Conservation (phyloP, 257 asterid genomes). For the Eustoma russellianum region DNA sequence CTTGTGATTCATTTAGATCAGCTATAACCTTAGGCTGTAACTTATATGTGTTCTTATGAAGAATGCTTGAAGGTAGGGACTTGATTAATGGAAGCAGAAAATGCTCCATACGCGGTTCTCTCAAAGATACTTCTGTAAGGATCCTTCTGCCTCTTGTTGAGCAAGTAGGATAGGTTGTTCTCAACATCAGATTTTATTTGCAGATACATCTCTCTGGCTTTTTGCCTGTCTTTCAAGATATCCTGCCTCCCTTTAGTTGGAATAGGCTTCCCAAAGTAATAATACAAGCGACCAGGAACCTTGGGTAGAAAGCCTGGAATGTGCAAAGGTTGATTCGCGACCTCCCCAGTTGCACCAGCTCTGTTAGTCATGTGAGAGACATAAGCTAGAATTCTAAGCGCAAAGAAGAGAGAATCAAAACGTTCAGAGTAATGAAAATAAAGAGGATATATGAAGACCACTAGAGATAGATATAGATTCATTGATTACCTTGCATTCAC, state of each 20-base stretch:
- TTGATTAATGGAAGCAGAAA: conserved; percentile 41
- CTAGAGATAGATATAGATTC: background rate
- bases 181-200: conserved; percentile 60
- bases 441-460: background rate
- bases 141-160: conserved; percentile 67
- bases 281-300: conserved; percentile 87
- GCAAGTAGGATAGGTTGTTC: conserved; percentile 45
- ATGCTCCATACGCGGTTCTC: conserved; percentile 46
- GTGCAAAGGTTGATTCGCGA: conserved; percentile 45
- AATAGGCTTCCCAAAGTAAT: conserved; percentile 78
- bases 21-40: too few relatives aligned
- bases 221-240: conserved; percentile 52
- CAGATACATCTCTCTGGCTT: conserved; percentile 54
- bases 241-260: conserved; percentile 59
- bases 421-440: background rate
- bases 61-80: conserved; percentile 52
- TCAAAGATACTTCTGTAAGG: conserved; percentile 68
- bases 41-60: too few relatives aligned
- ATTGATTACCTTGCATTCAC: conserved; percentile 43
- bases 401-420: too few relatives aligned
- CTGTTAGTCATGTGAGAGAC: conserved; percentile 14
- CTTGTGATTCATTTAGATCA: too few relatives aligned
- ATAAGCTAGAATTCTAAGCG: background rate
- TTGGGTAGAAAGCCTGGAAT: conserved; percentile 71
- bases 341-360: conserved; percentile 59